Conservation (phyloP, 768 basidiomycete species). For the Baorangia bicolor region DNA sequence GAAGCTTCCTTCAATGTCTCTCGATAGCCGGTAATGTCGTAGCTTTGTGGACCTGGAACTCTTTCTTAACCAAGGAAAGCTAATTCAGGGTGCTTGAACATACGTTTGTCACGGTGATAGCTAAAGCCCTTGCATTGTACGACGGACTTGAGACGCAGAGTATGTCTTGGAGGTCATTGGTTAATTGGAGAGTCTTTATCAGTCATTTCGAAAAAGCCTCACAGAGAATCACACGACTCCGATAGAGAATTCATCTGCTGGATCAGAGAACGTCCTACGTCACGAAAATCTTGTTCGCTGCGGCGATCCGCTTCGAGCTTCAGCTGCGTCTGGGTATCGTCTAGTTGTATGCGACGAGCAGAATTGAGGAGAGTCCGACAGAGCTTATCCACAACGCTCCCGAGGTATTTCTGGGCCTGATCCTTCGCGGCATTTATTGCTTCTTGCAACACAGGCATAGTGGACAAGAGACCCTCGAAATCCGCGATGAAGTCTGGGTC, state of each 20-base stretch:
- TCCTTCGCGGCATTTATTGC: conserved; percentile 9
- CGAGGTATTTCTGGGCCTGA: conserved; percentile 22
- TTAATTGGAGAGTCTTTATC: background rate
- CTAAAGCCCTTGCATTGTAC: background rate
- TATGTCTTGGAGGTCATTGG: conserved; percentile 9
- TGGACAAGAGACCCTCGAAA: conserved; percentile 12
- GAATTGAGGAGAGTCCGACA: conserved; percentile 11
- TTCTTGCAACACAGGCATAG: conserved; percentile 20
- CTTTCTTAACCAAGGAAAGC: background rate
- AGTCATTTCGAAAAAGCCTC: background rate
- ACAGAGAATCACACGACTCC: conserved; percentile 18
- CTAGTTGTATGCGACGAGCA: conserved; percentile 15
- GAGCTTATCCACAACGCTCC: conserved; percentile 16
- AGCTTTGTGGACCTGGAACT: conserved; percentile 13
- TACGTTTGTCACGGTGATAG: conserved; percentile 4
- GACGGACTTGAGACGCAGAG: conserved; percentile 15
- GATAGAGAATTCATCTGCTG: conserved; percentile 21
- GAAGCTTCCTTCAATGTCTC: conserved; percentile 21
- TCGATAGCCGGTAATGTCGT: conserved; percentile 16
- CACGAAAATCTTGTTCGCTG: conserved; percentile 17
- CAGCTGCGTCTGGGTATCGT: conserved; percentile 16
- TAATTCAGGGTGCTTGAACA: background rate
- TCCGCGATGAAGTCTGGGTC: conserved; percentile 26
- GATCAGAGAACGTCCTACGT: conserved; percentile 10
- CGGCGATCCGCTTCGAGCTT: conserved; percentile 11